Evolutionary conservation across 768 basidiomycete genomes (phyloP), one percentile per base, ranked within the genome.

Genomic region (Hygrocybe coccinea): DNA sequence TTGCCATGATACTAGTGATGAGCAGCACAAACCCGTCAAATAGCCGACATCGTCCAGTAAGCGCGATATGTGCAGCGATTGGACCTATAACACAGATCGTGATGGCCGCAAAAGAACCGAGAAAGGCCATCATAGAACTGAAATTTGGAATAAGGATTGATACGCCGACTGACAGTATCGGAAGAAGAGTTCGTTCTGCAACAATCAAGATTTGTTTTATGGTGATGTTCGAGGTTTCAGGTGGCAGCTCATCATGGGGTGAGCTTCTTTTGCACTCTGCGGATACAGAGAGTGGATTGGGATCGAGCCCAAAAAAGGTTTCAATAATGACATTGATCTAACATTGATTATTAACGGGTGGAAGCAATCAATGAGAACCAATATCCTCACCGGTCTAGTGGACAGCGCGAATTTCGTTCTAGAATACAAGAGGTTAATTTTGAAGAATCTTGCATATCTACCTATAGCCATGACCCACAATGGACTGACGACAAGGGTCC

Each of bases 401-500:
- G 84, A 82, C 44, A 98, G 74, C 9, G 91, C 89, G 66, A 90
- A 97, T 69, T 98, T 97, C 1, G 92, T 85, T 60, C 88, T 90
- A 11, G 1, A 50, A 51, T 56, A 46, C 53, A 33, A 17, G 22
- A 10, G 6, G 36, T 17, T n/a, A 21, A 48, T 9, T 38, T 38
- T 49, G 1, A 45, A 36, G 34, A 49, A 39, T 5, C 24, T 36
- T 21, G n/a, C 24, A 8, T 33, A 38, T 22, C 43, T 25, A 39
- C 15, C 41, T n/a, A n/a, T n/a, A 24, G 36, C 46, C 24, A 35
- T 39, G 21, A 76, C 85, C 69, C 65, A 88, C 84, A 90, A 60
- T 34, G 87, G 87, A 56, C 79, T 82, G 47, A 91, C 71, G 9
- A 92, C 95, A 34, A 97, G 83, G 75, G 91, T 83, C 89, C 90